phyloP scores from a whole-genome alignment of 176 grass and related monocot genomes.

The Echinochloa phyllopogon region DNA sequence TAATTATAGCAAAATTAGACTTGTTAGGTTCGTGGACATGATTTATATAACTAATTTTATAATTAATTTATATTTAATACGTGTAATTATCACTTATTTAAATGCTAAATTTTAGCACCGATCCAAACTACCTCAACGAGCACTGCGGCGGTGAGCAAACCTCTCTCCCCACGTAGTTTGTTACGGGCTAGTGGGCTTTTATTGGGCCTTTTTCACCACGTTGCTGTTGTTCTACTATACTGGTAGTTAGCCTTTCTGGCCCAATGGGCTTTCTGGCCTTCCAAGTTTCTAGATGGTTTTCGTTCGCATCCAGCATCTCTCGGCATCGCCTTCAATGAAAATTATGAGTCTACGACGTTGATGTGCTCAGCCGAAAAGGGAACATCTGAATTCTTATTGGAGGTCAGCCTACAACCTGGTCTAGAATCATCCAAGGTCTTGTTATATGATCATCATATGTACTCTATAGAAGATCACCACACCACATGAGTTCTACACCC shows the following conservation, averaged over 20 bases:
- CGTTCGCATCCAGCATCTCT: background rate
- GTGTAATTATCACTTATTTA: too few relatives aligned
- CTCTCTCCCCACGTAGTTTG: too few relatives aligned
- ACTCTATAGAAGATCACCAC: background rate
- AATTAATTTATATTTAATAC: too few relatives aligned
- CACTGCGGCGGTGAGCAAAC: background rate
- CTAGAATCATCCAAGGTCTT: background rate
- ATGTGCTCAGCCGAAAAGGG: background rate
- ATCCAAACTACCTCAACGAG: too few relatives aligned
- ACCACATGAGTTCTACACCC: conserved; percentile 7
- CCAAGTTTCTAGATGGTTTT: background rate
- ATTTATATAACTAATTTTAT: too few relatives aligned
- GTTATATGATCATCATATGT: background rate
- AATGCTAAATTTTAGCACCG: too few relatives aligned
- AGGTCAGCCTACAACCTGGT: background rate
- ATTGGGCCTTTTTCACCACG: background rate
- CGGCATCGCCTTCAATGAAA: background rate
- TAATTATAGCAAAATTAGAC: too few relatives aligned
- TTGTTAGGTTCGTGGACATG: too few relatives aligned
- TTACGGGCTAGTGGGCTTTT: background rate
- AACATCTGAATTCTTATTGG: background rate
- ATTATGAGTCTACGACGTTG: background rate
- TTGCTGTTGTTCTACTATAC: background rate
- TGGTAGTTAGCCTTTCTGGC: background rate
- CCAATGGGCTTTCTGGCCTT: background rate